Base-by-base conservation (phyloP, 129 eudicot species). In the Escallonia rubra region DNA sequence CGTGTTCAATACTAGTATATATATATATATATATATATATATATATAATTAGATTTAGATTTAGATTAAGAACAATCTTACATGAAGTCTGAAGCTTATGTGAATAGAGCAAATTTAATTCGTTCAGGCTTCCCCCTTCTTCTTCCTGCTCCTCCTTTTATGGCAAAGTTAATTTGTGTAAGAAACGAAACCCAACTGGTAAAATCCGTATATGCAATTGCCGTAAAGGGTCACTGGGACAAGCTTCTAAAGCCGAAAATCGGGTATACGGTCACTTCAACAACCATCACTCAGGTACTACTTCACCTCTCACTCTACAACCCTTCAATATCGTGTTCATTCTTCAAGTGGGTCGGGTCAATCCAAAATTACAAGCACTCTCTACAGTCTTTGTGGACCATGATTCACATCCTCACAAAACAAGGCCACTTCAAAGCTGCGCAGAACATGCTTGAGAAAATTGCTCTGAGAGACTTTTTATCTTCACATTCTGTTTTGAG, bases 341-440 rank as follows among this genome's bases (percentile, higher is more conserved):
- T 93, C 78, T 93, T 80, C 79, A 85, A 84, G 64, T 93, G 95
- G 96, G 85, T 81, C 43, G 95, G 89, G 10, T 49, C 81, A 49
- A 67, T 78, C 71, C 85, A 90, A 16, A 64, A 80, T 71, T 93
- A 84, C 71, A 86, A 89, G 69, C 98, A 80, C 45, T 82, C 99
- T 0, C 73, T 93, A 81, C 86, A 84, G 58, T 84, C 83, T 39
- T 80, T 74, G 53, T 93, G 99, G 96, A 70, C 80, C 54, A 93
- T 93, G 96, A 76, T 89, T 56, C 84, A 73, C 41, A 44, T 73
- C 42, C 85, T 93, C 14, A 85, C 96, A 3, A 82, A 82, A 58
- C 75, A 82, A n/a, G 80, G 78, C 46, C 84, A 80, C 76, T 93
- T 79, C 70, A 89, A 67, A 80, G 66, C 69, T 78, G 99, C 96